phyloP scores from a whole-genome alignment of 83 land plant genomes.

The Isoetes engelmannii region DNA sequence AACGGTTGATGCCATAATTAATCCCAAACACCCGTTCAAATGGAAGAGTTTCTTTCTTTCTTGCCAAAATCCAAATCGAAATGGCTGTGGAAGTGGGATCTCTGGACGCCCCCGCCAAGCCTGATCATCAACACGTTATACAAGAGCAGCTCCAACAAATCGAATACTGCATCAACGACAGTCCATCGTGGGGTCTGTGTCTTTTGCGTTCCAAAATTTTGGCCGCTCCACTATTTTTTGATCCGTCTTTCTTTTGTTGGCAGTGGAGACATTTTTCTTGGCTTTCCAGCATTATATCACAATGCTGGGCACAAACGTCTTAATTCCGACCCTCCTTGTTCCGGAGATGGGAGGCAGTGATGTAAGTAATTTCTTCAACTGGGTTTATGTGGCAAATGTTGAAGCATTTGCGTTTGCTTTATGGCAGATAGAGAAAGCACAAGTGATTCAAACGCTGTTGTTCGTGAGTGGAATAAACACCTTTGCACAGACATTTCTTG shows the following conservation, averaged over 20 bases:
- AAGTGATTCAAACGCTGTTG: not conserved
- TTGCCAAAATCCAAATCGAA: too few relatives aligned
- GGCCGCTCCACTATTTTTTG: too few relatives aligned
- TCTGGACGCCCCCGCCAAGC: too few relatives aligned
- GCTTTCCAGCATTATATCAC: conserved; percentile 82
- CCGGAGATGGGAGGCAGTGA: conserved; percentile 62
- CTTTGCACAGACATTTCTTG: not conserved
- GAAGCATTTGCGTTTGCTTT: not conserved
- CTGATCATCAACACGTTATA: too few relatives aligned
- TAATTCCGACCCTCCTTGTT: conserved; percentile 49
- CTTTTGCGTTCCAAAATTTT: too few relatives aligned
- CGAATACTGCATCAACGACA: too few relatives aligned
- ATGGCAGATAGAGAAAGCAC: not conserved
- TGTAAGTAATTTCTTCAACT: conserved; percentile 31
- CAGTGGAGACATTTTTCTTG: conserved; percentile 52
- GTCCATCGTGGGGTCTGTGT: too few relatives aligned
- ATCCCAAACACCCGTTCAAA: too few relatives aligned
- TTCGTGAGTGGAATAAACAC: conserved; percentile 3
- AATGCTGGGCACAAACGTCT: conserved; percentile 64
- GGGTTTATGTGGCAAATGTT: not conserved
- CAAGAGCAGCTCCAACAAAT: too few relatives aligned
- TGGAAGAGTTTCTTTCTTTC: too few relatives aligned
- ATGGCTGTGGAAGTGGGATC: too few relatives aligned
- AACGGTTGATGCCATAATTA: too few relatives aligned
- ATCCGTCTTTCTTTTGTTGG: not conserved